phyloP scores from a whole-genome alignment of 148 eudicot species.

The Selenicereus undatus region DNA sequence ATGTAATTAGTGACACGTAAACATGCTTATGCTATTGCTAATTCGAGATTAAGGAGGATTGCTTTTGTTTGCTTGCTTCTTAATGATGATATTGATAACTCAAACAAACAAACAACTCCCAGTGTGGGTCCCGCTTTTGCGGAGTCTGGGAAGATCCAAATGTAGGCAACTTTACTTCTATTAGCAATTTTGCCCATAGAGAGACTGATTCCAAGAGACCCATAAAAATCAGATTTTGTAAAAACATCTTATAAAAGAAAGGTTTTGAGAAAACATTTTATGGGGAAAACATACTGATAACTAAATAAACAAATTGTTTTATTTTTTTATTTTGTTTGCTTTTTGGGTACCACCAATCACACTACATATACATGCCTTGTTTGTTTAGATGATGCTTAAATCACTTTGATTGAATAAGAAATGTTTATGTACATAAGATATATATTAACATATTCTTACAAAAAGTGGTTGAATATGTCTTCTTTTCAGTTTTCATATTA shows the following conservation, averaged over 20 bases:
- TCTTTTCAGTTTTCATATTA: not conserved
- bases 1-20: constrained; percentile 1
- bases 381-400: not conserved
- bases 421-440: not conserved
- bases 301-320: not conserved
- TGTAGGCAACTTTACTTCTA: no score
- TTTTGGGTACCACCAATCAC: not conserved
- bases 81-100: not conserved
- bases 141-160: no score
- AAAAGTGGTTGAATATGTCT: not conserved
- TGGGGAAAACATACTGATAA: no score
- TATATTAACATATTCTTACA: not conserved
- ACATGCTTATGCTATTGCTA: not conserved
- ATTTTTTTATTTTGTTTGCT: not conserved
- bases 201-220: no score
- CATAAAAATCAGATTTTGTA: no score
- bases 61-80: constrained; percentile 8
- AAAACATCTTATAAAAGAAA: no score
- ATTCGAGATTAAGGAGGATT: not conserved
- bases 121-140: no score
- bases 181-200: no score
- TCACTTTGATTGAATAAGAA: not conserved
- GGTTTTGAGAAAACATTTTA: no score
- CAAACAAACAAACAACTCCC: no score
- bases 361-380: not conserved